Percentiles rank a stretch among this genome's conserved stretches.
Conservation (phyloP, 495 filamentous ascomycete genomes). For the Neurospora cerealis region DNA sequence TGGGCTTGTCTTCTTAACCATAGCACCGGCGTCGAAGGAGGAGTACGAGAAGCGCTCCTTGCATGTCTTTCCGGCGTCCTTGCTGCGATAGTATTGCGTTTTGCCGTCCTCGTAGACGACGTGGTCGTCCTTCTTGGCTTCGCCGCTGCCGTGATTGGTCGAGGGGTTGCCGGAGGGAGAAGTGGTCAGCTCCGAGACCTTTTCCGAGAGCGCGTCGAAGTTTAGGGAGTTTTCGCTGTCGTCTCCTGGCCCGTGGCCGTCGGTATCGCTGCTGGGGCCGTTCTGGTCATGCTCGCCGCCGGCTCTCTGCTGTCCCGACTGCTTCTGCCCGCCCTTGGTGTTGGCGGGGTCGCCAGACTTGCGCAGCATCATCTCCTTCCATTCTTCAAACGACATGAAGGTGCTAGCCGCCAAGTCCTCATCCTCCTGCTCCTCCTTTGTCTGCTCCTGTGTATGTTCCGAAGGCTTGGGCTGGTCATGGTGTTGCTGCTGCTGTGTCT, state of each 20-base stretch:
- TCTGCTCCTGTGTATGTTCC: slow-evolving; percentile 1
- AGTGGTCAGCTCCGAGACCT: slow-evolving; percentile 28
- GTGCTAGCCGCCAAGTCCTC: slow-evolving; percentile 65
- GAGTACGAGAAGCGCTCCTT: slow-evolving; percentile 92
- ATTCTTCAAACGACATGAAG: slow-evolving; percentile 96
- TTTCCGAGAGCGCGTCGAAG: slow-evolving; percentile 53
- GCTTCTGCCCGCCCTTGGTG: slow-evolving; percentile 39
- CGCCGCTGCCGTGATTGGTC: slow-evolving; percentile 20
- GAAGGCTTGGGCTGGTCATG: slow-evolving; percentile 4
- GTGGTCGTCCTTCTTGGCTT: slow-evolving; percentile 33
- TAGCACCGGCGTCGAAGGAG: slow-evolving; percentile 93
- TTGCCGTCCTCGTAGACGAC: slow-evolving; percentile 35
- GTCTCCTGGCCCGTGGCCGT: slow-evolving; percentile 55
- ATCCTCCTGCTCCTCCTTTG: slow-evolving; percentile 11
- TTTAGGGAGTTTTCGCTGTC: slow-evolving; percentile 87
- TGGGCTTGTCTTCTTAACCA: slow-evolving; percentile 79
- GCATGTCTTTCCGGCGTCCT: slow-evolving; percentile 88
- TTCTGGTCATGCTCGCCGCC: slow-evolving; percentile 13
- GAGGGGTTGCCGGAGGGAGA: slow-evolving; percentile 19
- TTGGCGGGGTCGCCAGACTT: slow-evolving; percentile 73
- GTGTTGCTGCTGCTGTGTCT: slow-evolving; percentile 6
- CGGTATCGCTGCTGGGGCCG: slow-evolving; percentile 16
- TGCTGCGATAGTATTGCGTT: slow-evolving; percentile 53
- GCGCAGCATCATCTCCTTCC: slow-evolving; percentile 89
- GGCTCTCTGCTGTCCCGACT: slow-evolving; percentile 18